Percentiles rank a stretch among this genome's conserved stretches.
These are phyloP conservation scores for Rhizophora apiculata DNA, from an alignment of 345 rosid species.

Conservation along the genomic window DNA sequence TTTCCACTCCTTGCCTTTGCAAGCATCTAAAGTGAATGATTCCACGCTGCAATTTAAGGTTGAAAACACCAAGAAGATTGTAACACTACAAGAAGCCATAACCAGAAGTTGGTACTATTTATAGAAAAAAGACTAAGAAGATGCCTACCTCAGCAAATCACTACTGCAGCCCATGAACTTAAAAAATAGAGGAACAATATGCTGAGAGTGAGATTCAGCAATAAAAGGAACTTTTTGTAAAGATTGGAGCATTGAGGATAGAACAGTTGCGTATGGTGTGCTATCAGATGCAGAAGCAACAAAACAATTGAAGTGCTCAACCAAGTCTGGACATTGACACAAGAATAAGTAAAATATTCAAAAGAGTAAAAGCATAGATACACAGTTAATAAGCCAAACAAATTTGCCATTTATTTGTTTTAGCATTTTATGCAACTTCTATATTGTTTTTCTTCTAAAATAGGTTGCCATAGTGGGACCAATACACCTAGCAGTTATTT, in stretches of 20 bases:
- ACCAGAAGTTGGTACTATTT: not conserved
- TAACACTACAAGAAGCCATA: not conserved
- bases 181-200: slow-evolving; percentile 64
- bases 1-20: slow-evolving; percentile 81
- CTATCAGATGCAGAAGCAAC: slow-evolving; percentile 49
- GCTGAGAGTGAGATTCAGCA: slow-evolving; percentile 68
- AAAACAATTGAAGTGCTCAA: slow-evolving; percentile 46
- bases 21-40: slow-evolving; percentile 42
- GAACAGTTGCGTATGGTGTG: slow-evolving; percentile 45
- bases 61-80: slow-evolving; percentile 2
- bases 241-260: slow-evolving; percentile 62
- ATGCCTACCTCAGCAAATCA: slow-evolving; percentile 49
- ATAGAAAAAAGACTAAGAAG: not conserved
- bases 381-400: not conserved
- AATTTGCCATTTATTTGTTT: not conserved
- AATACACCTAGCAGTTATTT: not conserved
- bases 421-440: not conserved
- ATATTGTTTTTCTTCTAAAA: not conserved
- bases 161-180: slow-evolving; percentile 70
- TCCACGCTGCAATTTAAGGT: slow-evolving; percentile 50
- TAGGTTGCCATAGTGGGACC: not conserved
- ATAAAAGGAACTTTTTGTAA: slow-evolving; percentile 63
- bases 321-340: slow-evolving; percentile 55
- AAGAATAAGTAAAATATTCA: slow-evolving; percentile 8
- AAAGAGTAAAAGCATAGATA: no score